phyloP scores from a whole-genome alignment of 2,329 filamentous ascomycete species.

The Alternaria ethzedia region DNA sequence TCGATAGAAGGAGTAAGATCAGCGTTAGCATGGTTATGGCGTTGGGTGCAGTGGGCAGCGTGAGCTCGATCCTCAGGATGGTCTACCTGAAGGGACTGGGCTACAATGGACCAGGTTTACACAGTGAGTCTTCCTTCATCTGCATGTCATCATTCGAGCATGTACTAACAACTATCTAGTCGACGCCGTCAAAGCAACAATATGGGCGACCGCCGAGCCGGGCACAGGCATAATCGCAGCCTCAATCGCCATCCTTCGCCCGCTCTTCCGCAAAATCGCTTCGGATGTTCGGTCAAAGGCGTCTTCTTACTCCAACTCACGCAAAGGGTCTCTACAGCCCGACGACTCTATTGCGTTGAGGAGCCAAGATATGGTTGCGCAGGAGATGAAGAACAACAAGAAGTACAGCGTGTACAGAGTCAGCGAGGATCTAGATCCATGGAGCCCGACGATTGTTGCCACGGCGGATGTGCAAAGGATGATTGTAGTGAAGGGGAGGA shows the following conservation, averaged over 20 bases:
- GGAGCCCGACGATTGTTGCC: slow-evolving; percentile 27
- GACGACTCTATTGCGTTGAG: slow-evolving; percentile 26
- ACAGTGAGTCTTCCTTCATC: slow-evolving; percentile 7
- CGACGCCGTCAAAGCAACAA: slow-evolving; percentile 47
- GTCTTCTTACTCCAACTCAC: slow-evolving; percentile 10
- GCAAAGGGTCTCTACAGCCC: slow-evolving; percentile 11
- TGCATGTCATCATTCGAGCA: background rate
- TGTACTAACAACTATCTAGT: slow-evolving; percentile 22
- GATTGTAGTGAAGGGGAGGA: slow-evolving; percentile 18
- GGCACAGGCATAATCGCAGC: slow-evolving; percentile 59
- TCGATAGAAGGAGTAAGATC: slow-evolving; percentile 54
- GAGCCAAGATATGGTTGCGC: background rate
- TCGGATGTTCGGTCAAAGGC: slow-evolving; percentile 27
- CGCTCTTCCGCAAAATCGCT: slow-evolving; percentile 47
- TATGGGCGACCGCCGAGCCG: slow-evolving; percentile 58
- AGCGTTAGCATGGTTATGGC: slow-evolving; percentile 54
- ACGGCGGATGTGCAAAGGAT: slow-evolving; percentile 22
- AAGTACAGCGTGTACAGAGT: slow-evolving; percentile 12
- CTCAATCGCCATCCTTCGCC: slow-evolving; percentile 55
- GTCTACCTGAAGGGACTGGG: slow-evolving; percentile 38
- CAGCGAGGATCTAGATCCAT: slow-evolving; percentile 18
- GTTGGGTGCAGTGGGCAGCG: slow-evolving; percentile 49
- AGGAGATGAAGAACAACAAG: slow-evolving; percentile 12
- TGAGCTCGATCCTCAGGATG: slow-evolving; percentile 42
- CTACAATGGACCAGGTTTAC: slow-evolving; percentile 12